Base-by-base conservation (phyloP, 176 grass and related monocot genomes). In the Musa troglodytarum region DNA sequence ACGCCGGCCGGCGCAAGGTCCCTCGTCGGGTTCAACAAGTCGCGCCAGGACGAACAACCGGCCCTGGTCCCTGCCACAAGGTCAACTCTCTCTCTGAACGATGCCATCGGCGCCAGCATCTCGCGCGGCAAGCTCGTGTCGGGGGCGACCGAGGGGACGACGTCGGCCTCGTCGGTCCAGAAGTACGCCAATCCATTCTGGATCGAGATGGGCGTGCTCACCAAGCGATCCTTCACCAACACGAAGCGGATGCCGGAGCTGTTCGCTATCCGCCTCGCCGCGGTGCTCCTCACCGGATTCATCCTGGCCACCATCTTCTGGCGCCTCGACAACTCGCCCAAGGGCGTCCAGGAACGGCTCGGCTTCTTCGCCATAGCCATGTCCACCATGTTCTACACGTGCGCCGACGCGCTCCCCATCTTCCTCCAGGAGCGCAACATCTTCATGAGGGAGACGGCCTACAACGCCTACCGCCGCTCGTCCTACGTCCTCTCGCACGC, bases 371-470 rank as follows among this genome's bases (percentile, higher is more conserved):
- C 94, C 63, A 85, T 97, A 82, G 83, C 86, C 88, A 97, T 97
- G 94, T 93, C 94, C 69, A 97, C 94, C 71, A 97, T 91, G 90
- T 97, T 90, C 83, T 97, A 93, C 76, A 92, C 90, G 61, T 93
- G 94, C 77, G 90, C 94, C 9, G 94, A 97, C 85, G 94, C 94
- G 49, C 90, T 97, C 3, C 94, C 94, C 0, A 90, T 97, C 65
- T 97, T 97, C 84, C 90, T 97, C 63, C 76, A 97, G 7, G 94
- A 97, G 83, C 88, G 94, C 43, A 88, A 83, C 84, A 85, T 97
- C 3, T 97, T 93, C 79, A 78, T 93, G 16, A 71, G 94, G 1
- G 94, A 97, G 84, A 97, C 94, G 0, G 88, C 94, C n/a, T 97
- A 97, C 81, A 92, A 92, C 55, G 94, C 94, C 23, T 97, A 97